A percentile compares a stretch with the other conserved stretches of the same genome.
These are phyloP conservation scores for Abortiporus biennis DNA, from an alignment of 1,284 basidiomycete species.

Conservation along the genomic window DNA sequence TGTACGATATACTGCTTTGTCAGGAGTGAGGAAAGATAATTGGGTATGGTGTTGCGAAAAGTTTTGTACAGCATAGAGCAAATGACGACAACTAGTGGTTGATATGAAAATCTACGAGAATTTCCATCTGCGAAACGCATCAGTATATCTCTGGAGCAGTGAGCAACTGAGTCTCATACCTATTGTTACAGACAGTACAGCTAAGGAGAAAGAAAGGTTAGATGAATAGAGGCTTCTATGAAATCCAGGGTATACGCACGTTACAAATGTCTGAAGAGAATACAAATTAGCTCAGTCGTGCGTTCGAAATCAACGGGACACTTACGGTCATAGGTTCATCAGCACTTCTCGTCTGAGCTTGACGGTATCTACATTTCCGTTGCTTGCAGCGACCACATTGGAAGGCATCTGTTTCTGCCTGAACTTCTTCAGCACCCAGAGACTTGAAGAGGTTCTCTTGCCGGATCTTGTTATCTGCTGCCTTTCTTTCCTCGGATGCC, in stretches of 20 bases:
- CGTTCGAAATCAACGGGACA: constrained; percentile 14
- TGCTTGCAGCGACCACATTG: constrained; percentile 93
- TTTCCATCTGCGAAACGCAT: constrained; percentile 45
- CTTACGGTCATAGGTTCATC: constrained; percentile 96
- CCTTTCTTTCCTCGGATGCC: constrained; percentile 89
- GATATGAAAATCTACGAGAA: constrained; percentile 42
- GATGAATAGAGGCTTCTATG: not conserved
- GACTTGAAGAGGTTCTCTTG: constrained; percentile 91
- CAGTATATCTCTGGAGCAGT: constrained; percentile 4
- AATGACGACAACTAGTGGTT: too few relatives aligned
- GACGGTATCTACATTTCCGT: constrained; percentile 88
- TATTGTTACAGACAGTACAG: constrained; percentile 56
- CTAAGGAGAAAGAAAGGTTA: constrained; percentile 22
- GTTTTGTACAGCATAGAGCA: too few relatives aligned
- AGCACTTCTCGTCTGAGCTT: constrained; percentile 91
- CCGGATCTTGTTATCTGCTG: constrained; percentile 76
- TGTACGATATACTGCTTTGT: not conserved
- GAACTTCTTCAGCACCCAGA: constrained; percentile 82
- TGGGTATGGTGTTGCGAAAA: too few relatives aligned
- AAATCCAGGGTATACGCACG: constrained; percentile 17
- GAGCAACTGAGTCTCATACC: constrained; percentile 32
- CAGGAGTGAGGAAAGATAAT: too few relatives aligned
- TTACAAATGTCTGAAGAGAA: constrained; percentile 27
- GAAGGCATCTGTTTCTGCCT: constrained; percentile 98
- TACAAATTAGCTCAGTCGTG: constrained; percentile 12